Evolutionary conservation across 164 flowering plant genomes (phyloP), one percentile per base, ranked within the genome.

Genomic region (Malania oleifera): DNA sequence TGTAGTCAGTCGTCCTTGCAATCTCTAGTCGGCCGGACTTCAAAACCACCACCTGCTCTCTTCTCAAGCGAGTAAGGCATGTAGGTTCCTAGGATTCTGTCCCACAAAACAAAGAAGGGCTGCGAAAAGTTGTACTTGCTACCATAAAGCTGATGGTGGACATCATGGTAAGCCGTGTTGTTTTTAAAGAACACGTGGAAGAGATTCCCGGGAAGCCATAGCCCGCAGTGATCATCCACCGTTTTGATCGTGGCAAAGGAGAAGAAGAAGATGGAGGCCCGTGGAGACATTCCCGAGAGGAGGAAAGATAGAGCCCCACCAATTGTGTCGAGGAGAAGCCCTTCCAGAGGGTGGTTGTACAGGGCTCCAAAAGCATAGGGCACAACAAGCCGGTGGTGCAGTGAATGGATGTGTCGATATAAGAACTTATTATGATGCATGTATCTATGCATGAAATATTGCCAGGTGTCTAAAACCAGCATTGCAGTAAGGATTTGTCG

Each of bases 311-410:
- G 66, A 26, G 97, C 96, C 23, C 97, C 97, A 19, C 97, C 96
- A 52, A 87, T 40, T 9, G 96, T 95, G 72, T 91, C 97, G 5
- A 86, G 79, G 20, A 91, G 75, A 40, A 91, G 89, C 5, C 97
- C 97, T 65, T 95, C 99, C 34, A 86, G 5, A 0, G 99, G 99
- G 57, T 91, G 99, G 71, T 87, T 91, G 75, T 95, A 95, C 1
- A 91, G 67, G 59, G 99, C 99, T 56, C 99, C 99, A 74, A 75
- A 88, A 12, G 97, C 87, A 70, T 95, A 95, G 2, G 99, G 99
- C 3, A 90, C 99, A 29, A 88, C 74, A 39, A 95, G 95, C 19
- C 89, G 82, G 63, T 91, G 97, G 64, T 91, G 99, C 40, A 76
- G 93, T 34, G 97, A 88, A 73, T 91, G 99, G 70, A 95, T 78